Conservation (phyloP, 2,329 filamentous ascomycete genomes). For the Dactylellina drechsleri region DNA sequence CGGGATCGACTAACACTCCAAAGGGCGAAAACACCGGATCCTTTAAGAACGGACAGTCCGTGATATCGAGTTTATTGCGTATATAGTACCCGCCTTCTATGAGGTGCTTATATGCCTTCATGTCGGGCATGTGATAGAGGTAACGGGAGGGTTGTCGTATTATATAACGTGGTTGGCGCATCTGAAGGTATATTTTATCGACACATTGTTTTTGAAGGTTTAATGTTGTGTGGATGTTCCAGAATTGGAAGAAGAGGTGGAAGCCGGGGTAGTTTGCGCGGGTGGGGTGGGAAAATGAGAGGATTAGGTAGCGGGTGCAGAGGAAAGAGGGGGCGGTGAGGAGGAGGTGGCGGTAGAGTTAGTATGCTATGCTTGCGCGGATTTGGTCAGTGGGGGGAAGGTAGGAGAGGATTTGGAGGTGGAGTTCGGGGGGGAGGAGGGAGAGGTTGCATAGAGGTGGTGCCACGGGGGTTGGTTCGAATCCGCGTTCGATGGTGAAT, state of each 20-base stretch:
- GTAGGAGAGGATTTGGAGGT: conserved; percentile 17
- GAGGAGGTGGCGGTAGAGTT: background rate
- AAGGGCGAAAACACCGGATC: background rate
- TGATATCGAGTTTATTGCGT: background rate
- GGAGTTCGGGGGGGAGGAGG: conserved; percentile 8
- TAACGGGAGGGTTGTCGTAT: no score
- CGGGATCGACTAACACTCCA: background rate
- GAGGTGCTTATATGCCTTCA: no score
- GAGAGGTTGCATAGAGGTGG: background rate
- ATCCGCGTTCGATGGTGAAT: no score
- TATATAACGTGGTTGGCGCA: no score
- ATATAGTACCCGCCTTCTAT: background rate
- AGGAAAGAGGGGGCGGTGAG: background rate
- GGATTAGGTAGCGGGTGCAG: background rate
- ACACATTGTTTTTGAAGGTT: background rate
- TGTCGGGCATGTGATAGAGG: no score
- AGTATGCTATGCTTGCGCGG: background rate
- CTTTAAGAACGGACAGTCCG: conserved; percentile 13
- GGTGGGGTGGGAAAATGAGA: background rate
- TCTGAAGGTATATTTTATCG: background rate
- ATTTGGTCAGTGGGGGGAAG: conserved; percentile 9
- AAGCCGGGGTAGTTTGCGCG: background rate
- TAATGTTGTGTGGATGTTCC: background rate
- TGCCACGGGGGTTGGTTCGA: no score
- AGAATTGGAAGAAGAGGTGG: background rate